A percentile compares a stretch with the other conserved stretches of the same genome.
Conservation (phyloP, 148 eudicot species). For the Nepenthes mirabilis region DNA sequence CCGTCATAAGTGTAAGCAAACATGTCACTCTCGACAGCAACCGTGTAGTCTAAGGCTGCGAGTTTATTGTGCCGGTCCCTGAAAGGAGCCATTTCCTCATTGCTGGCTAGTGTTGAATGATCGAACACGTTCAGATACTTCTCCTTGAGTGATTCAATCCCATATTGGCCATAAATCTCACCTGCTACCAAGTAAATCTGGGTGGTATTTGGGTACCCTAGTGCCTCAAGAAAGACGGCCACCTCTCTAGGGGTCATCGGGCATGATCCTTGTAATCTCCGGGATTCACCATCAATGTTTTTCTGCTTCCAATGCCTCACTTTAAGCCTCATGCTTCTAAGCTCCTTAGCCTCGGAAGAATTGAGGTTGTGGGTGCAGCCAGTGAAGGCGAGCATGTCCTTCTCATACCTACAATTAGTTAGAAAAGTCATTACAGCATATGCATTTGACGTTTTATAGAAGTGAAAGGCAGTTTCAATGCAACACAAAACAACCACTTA, state of each 20-base stretch:
- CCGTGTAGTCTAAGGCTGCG: slow-evolving; percentile 53
- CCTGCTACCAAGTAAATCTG: slow-evolving; percentile 65
- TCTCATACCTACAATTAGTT: slow-evolving; percentile 39
- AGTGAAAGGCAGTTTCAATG: too few species aligned
- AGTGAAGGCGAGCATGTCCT: slow-evolving; percentile 78
- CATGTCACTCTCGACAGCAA: slow-evolving; percentile 58
- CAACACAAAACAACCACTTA: too few species aligned
- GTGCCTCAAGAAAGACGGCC: slow-evolving; percentile 55
- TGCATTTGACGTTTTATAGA: too few species aligned
- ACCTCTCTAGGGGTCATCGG: slow-evolving; percentile 81
- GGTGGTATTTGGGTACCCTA: slow-evolving; percentile 49
- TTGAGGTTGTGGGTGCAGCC: slow-evolving; percentile 65
- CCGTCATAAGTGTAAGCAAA: slow-evolving; percentile 68
- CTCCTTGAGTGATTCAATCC: slow-evolving; percentile 23
- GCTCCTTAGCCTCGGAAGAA: slow-evolving; percentile 30
- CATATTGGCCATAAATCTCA: slow-evolving; percentile 41
- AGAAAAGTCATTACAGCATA: too few species aligned
- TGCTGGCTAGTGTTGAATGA: slow-evolving; percentile 43
- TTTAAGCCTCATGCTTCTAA: slow-evolving; percentile 31
- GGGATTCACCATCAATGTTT: slow-evolving; percentile 32
- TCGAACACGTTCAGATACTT: slow-evolving; percentile 48
- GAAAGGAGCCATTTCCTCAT: slow-evolving; percentile 42
- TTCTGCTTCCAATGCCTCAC: slow-evolving; percentile 65
- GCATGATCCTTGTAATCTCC: slow-evolving; percentile 47
- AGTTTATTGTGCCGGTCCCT: slow-evolving; percentile 38